phyloP scores from a whole-genome alignment of 2,329 filamentous ascomycete species.

The Colletotrichum liaoningense region DNA sequence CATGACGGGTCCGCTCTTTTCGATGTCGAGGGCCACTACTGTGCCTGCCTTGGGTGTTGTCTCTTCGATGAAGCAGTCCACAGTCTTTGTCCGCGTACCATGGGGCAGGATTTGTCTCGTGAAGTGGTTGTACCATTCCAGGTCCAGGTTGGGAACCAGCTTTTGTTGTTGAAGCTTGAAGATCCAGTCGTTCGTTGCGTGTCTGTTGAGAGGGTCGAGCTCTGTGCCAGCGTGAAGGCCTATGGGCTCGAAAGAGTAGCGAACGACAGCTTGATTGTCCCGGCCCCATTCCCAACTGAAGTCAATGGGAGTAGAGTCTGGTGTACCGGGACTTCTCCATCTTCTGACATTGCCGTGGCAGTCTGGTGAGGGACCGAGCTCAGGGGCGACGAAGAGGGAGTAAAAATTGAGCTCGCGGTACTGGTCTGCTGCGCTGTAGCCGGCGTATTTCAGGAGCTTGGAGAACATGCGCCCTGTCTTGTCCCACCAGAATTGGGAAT shows the following conservation, averaged over 20 bases:
- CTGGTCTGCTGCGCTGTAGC: slow-evolving; percentile 29
- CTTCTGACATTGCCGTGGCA: slow-evolving; percentile 25
- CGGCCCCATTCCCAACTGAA: slow-evolving; percentile 34
- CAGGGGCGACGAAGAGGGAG: slow-evolving; percentile 32
- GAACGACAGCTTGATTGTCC: slow-evolving; percentile 9
- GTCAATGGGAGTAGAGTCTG: slow-evolving; percentile 31
- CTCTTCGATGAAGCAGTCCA: slow-evolving; percentile 26
- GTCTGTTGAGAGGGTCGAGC: slow-evolving; percentile 28
- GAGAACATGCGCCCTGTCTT: slow-evolving; percentile 31
- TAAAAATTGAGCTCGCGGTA: slow-evolving; percentile 34
- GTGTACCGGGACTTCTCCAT: slow-evolving; percentile 29
- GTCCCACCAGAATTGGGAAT: slow-evolving; percentile 34
- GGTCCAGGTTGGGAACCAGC: slow-evolving; percentile 25
- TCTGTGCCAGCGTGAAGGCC: slow-evolving; percentile 25
- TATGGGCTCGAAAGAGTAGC: slow-evolving; percentile 32
- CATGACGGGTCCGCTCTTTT: slow-evolving; percentile 32
- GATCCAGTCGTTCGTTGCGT: slow-evolving; percentile 32
- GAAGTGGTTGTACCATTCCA: slow-evolving; percentile 33
- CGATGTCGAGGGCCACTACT: slow-evolving; percentile 30
- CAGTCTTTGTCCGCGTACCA: slow-evolving; percentile 19
- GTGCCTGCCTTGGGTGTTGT: slow-evolving; percentile 29
- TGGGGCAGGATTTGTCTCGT: slow-evolving; percentile 22
- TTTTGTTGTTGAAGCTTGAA: slow-evolving; percentile 21
- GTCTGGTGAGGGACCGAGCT: slow-evolving; percentile 30
- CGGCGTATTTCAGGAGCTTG: slow-evolving; percentile 27